These are phyloP conservation scores for Cardamine chenopodiifolia DNA, from an alignment of 345 rosid genomes.

Conservation along the genomic window DNA sequence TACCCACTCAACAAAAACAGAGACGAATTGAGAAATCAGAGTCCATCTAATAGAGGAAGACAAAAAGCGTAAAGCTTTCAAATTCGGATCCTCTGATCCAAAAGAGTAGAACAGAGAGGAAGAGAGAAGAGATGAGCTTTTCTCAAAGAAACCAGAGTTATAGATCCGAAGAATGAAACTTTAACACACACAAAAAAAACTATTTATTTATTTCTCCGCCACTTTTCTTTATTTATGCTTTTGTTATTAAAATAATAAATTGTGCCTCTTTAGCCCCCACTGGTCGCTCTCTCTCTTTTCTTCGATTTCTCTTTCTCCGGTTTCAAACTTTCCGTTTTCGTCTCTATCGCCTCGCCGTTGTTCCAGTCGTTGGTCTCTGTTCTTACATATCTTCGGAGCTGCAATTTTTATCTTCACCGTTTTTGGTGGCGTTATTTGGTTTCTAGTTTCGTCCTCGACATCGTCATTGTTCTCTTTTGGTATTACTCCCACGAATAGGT, in stretches of 20 bases:
- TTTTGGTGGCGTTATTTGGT: conserved; percentile 1
- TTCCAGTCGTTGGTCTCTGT: neutral
- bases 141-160: neutral
- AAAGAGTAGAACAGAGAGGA: neutral
- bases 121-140: conserved; percentile 17
- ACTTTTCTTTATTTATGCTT: conserved; percentile 27
- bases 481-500: conserved; percentile 28
- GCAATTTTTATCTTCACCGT: conserved; percentile 9
- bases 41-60: conserved; percentile 38
- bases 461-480: conserved; percentile 10
- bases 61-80: neutral
- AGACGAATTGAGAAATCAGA: conserved; percentile 29
- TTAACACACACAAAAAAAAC: neutral
- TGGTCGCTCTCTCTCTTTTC: conserved; percentile 10
- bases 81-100: conserved; percentile 33
- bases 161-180: conserved; percentile 38
- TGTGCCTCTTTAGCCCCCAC: conserved; percentile 22
- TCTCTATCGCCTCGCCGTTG: conserved; percentile 6
- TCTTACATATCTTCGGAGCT: neutral
- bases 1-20: conserved; percentile 31
- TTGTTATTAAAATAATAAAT: neutral
- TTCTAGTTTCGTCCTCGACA: conserved; percentile 3
- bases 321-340: neutral
- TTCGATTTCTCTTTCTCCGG: conserved; percentile 18
- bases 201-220: conserved; percentile 24